Conservation (phyloP, 345 rosid genomes). For the Populus nigra region DNA sequence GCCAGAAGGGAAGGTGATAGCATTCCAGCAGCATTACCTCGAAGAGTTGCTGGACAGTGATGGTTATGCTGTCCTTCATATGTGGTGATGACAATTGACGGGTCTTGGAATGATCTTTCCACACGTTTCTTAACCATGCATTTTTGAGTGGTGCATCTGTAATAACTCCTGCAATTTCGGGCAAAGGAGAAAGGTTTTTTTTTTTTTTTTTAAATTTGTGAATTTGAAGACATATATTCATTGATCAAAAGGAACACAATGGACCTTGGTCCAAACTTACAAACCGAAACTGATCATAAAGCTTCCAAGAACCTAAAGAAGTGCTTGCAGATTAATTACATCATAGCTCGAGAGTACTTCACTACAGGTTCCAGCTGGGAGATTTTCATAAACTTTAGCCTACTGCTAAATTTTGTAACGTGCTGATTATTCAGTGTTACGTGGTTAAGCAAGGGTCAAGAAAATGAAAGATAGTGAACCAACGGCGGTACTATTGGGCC, state of each 20-base stretch:
- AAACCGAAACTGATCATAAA: no score
- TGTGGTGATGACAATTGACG: slow-evolving; percentile 81
- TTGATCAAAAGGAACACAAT: no score
- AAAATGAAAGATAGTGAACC: not conserved
- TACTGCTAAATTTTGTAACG: not conserved
- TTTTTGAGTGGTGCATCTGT: slow-evolving; percentile 84
- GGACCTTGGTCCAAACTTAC: no score
- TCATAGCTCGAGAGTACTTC: not conserved
- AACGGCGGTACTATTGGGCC: not conserved
- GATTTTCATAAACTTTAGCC: not conserved
- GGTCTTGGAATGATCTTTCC: slow-evolving; percentile 88
- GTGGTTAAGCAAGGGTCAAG: not conserved
- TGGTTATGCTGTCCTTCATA: slow-evolving; percentile 93
- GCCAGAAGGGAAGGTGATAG: slow-evolving; percentile 33
- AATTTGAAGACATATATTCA: not conserved
- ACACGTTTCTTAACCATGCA: slow-evolving; percentile 87
- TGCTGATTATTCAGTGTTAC: not conserved
- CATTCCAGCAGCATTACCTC: slow-evolving; percentile 55
- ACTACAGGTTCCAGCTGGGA: not conserved
- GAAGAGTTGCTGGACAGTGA: slow-evolving; percentile 61
- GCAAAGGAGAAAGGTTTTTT: not conserved
- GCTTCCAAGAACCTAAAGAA: not conserved
- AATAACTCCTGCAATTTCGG: slow-evolving; percentile 64
- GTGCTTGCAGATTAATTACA: not conserved
- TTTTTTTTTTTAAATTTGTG: not conserved